Evolutionary conservation across 768 basidiomycete species (phyloP).

Genomic region (Sistotremastrum niveocremeum): DNA sequence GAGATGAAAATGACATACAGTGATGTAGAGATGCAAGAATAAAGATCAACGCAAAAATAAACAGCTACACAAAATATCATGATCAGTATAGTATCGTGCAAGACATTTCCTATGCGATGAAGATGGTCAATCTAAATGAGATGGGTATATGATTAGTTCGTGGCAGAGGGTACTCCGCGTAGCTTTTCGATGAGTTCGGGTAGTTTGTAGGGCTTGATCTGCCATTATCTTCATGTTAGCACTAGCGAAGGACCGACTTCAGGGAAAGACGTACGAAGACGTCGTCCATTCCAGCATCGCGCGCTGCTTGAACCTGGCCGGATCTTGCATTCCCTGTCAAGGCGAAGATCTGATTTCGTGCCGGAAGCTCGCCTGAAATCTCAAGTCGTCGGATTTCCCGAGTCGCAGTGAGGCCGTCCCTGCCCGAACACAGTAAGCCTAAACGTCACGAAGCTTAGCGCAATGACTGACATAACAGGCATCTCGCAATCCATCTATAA

Average conservation of each 20-base stretch:
- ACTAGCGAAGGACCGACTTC: neutral
- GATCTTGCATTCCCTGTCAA: slow-evolving; percentile 16
- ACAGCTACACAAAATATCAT: no score
- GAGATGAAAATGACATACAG: no score
- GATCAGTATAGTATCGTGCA: no score
- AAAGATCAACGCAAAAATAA: no score
- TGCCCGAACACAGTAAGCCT: neutral
- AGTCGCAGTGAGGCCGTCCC: slow-evolving; percentile 13
- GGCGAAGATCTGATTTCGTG: slow-evolving; percentile 11
- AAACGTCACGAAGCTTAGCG: neutral
- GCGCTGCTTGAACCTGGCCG: slow-evolving; percentile 11
- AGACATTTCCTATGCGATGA: no score
- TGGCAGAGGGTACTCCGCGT: neutral
- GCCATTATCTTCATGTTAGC: no score
- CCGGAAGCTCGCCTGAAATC: slow-evolving; percentile 5
- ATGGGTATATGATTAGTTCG: neutral
- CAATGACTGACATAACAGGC: slow-evolving; percentile 11
- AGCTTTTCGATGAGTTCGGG: slow-evolving; percentile 12
- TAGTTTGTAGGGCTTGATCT: slow-evolving; percentile 16
- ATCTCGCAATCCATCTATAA: slow-evolving; percentile 16
- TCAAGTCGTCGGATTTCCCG: slow-evolving; percentile 14
- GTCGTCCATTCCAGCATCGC: slow-evolving; percentile 15
- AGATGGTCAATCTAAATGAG: no score
- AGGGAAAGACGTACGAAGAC: slow-evolving; percentile 8
- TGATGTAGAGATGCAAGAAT: no score